These are phyloP conservation scores for Sporothrix phasma DNA, from an alignment of 2,329 filamentous ascomycete genomes.

Conservation along the genomic window DNA sequence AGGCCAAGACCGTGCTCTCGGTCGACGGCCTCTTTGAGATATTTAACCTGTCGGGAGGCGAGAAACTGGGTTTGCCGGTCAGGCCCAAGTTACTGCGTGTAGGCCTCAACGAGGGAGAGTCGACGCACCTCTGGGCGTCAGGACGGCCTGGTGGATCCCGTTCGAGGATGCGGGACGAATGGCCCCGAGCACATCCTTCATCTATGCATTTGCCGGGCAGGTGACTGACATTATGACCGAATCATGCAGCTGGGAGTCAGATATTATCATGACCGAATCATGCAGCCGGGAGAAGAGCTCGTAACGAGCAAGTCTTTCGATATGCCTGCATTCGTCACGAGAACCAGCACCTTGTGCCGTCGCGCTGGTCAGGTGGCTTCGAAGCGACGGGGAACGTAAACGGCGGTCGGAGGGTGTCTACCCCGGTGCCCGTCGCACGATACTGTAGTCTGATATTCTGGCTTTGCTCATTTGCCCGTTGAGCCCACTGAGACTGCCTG, in stretches of 20 bases:
- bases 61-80: not conserved
- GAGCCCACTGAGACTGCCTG: no score
- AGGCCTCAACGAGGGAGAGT: not conserved
- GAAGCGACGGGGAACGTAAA: no score
- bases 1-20: not conserved
- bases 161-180: not conserved
- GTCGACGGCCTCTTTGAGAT: not conserved
- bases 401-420: not conserved
- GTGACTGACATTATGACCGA: not conserved
- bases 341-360: no score
- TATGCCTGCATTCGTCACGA: no score
- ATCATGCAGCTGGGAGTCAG: no score
- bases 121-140: not conserved
- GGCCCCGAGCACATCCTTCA: not conserved
- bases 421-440: not conserved
- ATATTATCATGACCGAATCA: no score
- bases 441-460: no score
- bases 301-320: no score
- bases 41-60: not conserved
- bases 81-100: not conserved
- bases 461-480: no score
- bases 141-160: not conserved
- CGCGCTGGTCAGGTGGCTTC: no score
- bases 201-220: not conserved
- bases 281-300: no score